Evolutionary conservation across 352 stramenopile species (phyloP).

Genomic region (Phytophthora palmivora): DNA sequence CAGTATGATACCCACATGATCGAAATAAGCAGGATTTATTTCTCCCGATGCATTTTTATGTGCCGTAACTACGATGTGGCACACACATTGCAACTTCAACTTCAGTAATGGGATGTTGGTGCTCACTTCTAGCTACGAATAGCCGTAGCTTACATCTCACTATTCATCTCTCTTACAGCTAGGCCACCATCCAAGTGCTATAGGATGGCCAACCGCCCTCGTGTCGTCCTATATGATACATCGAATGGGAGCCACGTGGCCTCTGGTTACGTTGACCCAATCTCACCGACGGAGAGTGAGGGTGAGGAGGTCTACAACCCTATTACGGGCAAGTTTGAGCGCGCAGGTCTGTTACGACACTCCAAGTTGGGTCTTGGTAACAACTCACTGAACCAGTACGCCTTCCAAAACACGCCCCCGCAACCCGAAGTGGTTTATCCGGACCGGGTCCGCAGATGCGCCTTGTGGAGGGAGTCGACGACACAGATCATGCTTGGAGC

Average conservation of each 20-base stretch:
- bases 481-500: slow-evolving; percentile 55
- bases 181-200: background rate
- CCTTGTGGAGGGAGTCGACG: slow-evolving; percentile 39
- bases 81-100: slow-evolving; percentile 31
- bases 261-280: slow-evolving; percentile 27
- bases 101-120: slow-evolving; percentile 19
- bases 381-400: slow-evolving; percentile 16
- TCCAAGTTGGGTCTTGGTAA: slow-evolving; percentile 21
- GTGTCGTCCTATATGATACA: slow-evolving; percentile 31
- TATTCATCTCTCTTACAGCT: slow-evolving; percentile 1
- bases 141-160: background rate
- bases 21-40: background rate
- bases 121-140: slow-evolving; percentile 23
- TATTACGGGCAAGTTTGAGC: slow-evolving; percentile 35
- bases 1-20: background rate
- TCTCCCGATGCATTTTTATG: slow-evolving; percentile 5
- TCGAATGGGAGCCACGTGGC: slow-evolving; percentile 11
- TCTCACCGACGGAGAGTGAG: slow-evolving; percentile 36
- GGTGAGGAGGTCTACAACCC: slow-evolving; percentile 34
- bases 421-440: slow-evolving; percentile 30
- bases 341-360: slow-evolving; percentile 18
- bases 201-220: slow-evolving; percentile 21
- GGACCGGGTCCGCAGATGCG: slow-evolving; percentile 28
- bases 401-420: slow-evolving; percentile 17
- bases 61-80: slow-evolving; percentile 13